Conservation (phyloP, 306 rosid species). For the Fagus crenata region DNA sequence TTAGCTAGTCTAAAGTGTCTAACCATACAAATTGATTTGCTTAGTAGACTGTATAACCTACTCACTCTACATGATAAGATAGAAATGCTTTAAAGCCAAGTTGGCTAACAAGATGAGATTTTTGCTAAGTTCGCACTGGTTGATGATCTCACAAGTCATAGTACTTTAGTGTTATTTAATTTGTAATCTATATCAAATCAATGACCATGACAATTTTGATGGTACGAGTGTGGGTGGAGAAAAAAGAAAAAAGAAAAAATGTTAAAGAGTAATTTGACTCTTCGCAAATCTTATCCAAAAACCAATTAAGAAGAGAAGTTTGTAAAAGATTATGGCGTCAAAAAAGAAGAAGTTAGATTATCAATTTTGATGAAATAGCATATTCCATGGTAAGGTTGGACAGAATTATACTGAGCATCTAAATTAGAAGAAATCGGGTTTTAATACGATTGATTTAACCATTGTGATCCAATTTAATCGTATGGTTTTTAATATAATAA, state of each 20-base stretch:
- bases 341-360: too few relatives aligned
- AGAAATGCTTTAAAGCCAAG: slow-evolving; percentile 34
- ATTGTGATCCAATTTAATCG: too few relatives aligned
- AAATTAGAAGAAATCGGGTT: too few relatives aligned
- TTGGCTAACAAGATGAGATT: slow-evolving; percentile 24
- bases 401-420: too few relatives aligned
- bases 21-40: slow-evolving; percentile 18
- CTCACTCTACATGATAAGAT: slow-evolving; percentile 15
- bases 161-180: too few relatives aligned
- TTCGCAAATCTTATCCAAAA: background rate
- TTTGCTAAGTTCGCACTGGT: background rate
- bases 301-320: background rate
- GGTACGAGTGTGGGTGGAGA: background rate
- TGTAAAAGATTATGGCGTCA: background rate
- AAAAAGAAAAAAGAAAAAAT: background rate
- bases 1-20: slow-evolving; percentile 5
- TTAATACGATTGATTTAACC: too few relatives aligned
- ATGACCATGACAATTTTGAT: background rate
- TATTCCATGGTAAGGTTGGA: too few relatives aligned
- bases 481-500: too few relatives aligned
- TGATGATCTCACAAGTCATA: too few relatives aligned
- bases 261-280: background rate
- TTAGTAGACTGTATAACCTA: slow-evolving; percentile 22
- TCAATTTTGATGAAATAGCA: too few relatives aligned
- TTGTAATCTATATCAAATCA: too few relatives aligned